Percentiles rank a stretch among this genome's conserved stretches.
phyloP scores from a whole-genome alignment of 768 basidiomycete genomes.

The Phlegmacium glaucopus region DNA sequence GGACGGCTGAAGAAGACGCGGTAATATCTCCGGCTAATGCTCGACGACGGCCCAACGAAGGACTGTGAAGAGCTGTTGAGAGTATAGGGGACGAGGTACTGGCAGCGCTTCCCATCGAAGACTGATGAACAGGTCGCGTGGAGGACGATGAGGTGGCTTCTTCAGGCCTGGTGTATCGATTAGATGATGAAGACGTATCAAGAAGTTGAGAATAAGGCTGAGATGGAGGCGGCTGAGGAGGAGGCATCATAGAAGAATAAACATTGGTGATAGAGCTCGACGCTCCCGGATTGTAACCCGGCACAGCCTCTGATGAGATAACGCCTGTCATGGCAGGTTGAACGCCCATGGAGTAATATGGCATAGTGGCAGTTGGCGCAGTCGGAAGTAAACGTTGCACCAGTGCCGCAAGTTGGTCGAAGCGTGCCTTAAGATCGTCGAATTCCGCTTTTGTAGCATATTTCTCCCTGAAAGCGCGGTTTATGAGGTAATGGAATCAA shows the following conservation, averaged over 20 bases:
- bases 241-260: constrained; percentile 32
- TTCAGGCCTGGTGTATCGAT: constrained; percentile 19
- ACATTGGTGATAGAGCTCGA: constrained; percentile 16
- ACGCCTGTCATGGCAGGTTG: constrained; percentile 25
- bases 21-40: constrained; percentile 16
- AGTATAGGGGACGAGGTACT: constrained; percentile 19
- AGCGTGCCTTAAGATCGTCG: constrained; percentile 62
- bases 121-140: constrained; percentile 13
- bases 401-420: constrained; percentile 57
- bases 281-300: constrained; percentile 18
- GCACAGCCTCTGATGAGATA: constrained; percentile 27
- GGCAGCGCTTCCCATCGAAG: constrained; percentile 9
- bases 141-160: constrained; percentile 14
- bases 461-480: constrained; percentile 53
- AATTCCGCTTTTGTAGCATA: constrained; percentile 77
- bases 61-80: constrained; percentile 17
- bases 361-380: constrained; percentile 13
- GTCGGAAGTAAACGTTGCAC: constrained; percentile 45
- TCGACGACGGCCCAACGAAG: constrained; percentile 20
- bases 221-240: constrained; percentile 26
- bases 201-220: constrained; percentile 12
- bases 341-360: constrained; percentile 33
- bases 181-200: constrained; percentile 12
- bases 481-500: constrained; percentile 19
- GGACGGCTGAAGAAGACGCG: constrained; percentile 17